Percentiles rank a stretch among this genome's conserved stretches.
These are phyloP conservation scores for Aspergillus sp. DNA, from an alignment of 2,329 filamentous ascomycete species.

Conservation along the genomic window DNA sequence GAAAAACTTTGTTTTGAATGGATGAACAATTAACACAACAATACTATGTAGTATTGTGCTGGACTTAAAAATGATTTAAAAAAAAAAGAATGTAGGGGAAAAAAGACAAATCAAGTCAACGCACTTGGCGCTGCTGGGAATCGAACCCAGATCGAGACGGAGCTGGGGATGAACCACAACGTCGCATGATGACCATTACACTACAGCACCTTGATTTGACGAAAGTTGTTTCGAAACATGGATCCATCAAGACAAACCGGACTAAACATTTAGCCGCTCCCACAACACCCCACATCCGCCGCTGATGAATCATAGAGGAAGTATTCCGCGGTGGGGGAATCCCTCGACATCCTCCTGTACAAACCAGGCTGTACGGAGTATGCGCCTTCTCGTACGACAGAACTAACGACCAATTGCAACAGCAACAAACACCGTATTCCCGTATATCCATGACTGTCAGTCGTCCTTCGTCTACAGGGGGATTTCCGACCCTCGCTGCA, in stretches of 20 bases:
- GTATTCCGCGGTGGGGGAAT: neutral
- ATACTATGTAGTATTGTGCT: too few relatives aligned
- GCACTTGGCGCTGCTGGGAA: slow-evolving; percentile 22
- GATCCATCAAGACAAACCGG: neutral
- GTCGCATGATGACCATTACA: slow-evolving; percentile 23
- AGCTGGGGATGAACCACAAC: slow-evolving; percentile 18
- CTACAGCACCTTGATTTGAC: slow-evolving; percentile 24
- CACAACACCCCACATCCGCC: neutral
- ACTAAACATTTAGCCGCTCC: neutral
- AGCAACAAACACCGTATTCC: neutral
- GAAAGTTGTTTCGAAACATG: neutral
- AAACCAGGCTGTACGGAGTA: neutral
- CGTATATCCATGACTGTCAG: neutral
- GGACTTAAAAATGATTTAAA: neutral
- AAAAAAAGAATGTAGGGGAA: neutral
- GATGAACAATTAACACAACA: too few relatives aligned
- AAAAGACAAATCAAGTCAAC: slow-evolving; percentile 14
- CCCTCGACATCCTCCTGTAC: neutral
- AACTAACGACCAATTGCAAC: too few relatives aligned
- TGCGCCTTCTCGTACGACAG: neutral
- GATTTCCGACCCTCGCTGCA: neutral
- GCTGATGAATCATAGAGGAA: neutral
- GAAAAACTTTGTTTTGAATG: too few relatives aligned
- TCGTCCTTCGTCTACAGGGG: neutral
- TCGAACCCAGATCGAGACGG: slow-evolving; percentile 25